Evolutionary conservation across 805 yeast species (phyloP), one percentile per base, ranked within the genome.

Genomic region (Candida railenensis): DNA sequence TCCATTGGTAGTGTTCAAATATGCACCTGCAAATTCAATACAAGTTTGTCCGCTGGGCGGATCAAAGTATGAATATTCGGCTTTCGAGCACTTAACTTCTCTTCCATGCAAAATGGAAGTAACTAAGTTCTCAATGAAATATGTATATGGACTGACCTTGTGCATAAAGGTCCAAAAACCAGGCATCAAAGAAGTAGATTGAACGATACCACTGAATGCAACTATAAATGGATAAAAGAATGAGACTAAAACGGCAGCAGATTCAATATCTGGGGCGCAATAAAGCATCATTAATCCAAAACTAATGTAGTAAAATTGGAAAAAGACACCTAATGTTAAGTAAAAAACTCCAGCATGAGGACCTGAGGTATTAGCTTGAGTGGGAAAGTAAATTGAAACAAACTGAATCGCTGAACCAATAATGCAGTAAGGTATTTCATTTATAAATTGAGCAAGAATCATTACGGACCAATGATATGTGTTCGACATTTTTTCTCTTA

Each of bases 141-240:
- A 88, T 1, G 92, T 85, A 65, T 77, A 77, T 8, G 87, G 95
- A 22, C 88, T 83, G 18, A 73, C 74, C 53, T 85, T 78, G 78
- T 86, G 83, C 90, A 88, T 85, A 62, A 85, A 88, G 40, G 78
- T 81, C 95, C 95, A 88, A 71, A 88, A 88, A 1, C 87, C 82
- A 11, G 95, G 94, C 83, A 87, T 77, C 44, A 73, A 65, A 2
- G 50, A 34, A 4, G 66, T 66, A 15, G 82, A 79, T 57, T 83
- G 88, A 48, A 83, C 69, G 46, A 85, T 84, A 69, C 91, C 89
- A 62, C 87, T 76, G 69, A 87, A 86, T 18, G 83, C 69, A 47
- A 85, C 73, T 55, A 78, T 63, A 59, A 85, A 77, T 32, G 84
- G 68, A 61, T 80, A 76, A 49, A 79, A 63, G 53, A 85, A 63